phyloP scores from a whole-genome alignment of 805 yeast species.

The Lipomyces spencermartinsiae region DNA sequence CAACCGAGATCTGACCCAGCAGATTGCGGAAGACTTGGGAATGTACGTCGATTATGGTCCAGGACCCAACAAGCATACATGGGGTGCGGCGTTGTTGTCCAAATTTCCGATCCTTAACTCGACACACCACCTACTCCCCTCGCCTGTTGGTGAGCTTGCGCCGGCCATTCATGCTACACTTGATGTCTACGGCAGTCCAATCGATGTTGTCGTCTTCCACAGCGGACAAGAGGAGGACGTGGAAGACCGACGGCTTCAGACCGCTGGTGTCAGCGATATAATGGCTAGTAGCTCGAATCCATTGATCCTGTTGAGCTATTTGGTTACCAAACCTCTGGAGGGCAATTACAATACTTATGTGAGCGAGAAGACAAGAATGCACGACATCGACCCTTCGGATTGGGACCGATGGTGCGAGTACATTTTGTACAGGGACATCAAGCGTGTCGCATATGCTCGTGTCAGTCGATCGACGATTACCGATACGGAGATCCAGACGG shows the following conservation, averaged over 20 bases:
- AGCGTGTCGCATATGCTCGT: constrained; percentile 91
- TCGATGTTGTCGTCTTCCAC: constrained; percentile 96
- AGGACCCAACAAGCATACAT: constrained; percentile 96
- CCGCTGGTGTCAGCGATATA: constrained; percentile 72
- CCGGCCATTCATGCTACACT: constrained; percentile 98
- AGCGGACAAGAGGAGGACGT: constrained; percentile 98
- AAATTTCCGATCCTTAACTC: constrained; percentile 93
- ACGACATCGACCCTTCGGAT: constrained; percentile 90
- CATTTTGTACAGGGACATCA: constrained; percentile 83
- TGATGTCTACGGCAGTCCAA: constrained; percentile 82
- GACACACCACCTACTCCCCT: constrained; percentile 88
- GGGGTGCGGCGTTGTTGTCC: constrained; percentile 94
- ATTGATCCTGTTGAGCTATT: constrained; percentile 82
- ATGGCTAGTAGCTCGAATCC: constrained; percentile 86
- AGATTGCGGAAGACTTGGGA: constrained; percentile 87
- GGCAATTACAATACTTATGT: constrained; percentile 95
- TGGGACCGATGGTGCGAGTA: constrained; percentile 99
- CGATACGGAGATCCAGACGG: constrained; percentile 95
- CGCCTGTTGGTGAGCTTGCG: constrained; percentile 97
- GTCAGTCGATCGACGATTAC: constrained; percentile 92
- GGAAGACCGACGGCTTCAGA: constrained; percentile 89
- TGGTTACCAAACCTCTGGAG: constrained; percentile 83
- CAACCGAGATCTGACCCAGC: constrained; percentile 90
- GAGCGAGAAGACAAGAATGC: constrained; percentile 81
- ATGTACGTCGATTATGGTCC: constrained; percentile 98